Evolutionary conservation across 805 yeast species (phyloP), one percentile per base, ranked within the genome.

Genomic region (Lachancea kluyveri): DNA sequence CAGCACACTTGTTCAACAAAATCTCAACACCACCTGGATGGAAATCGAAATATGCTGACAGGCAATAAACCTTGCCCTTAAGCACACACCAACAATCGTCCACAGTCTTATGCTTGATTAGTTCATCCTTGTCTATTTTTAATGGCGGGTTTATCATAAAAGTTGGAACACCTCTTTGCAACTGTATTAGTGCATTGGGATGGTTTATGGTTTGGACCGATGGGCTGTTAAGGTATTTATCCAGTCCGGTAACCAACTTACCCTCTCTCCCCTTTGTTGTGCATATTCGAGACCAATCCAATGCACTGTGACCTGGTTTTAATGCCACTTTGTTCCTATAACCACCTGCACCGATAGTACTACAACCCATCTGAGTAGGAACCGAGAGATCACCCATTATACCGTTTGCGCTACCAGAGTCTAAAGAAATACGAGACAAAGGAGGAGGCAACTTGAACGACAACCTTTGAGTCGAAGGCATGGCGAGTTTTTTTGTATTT

Each of bases 1-100:
- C 96, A 1, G 94, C 92, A 47, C 81, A 74, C 17, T 37, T 3
- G 30, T 74, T 70, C 74, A 84, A 64, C 24, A 90, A 60, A 48
- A 86, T 84, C 5, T 73, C 75, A 4, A 67, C 76, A 2, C 98
- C 98, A 21, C 98, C 98, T 0, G 98, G 98, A 45, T 90, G 98
- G 55, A 77, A 92, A 33, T 72, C 64, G 21, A 92, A 51, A 55
- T 92, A 90, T 8, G 81, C 77, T 1, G 96, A 77, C n/a, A 90
- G 65, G 49, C 88, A 85, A 62, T 83, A 90, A 2, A 90, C 94
- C 46, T 74, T 80, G 4, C 87, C 84, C 26, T 74, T 74, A 6
- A 90, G 67, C 20, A 74, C 74, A 3, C 92, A 80, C 97, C 97
- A 90, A 37, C 83, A 83, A 50, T 92, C 95, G 0, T 70, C 70